phyloP scores from a whole-genome alignment of 352 stramenopile genomes.

The Pythium sp. region DNA sequence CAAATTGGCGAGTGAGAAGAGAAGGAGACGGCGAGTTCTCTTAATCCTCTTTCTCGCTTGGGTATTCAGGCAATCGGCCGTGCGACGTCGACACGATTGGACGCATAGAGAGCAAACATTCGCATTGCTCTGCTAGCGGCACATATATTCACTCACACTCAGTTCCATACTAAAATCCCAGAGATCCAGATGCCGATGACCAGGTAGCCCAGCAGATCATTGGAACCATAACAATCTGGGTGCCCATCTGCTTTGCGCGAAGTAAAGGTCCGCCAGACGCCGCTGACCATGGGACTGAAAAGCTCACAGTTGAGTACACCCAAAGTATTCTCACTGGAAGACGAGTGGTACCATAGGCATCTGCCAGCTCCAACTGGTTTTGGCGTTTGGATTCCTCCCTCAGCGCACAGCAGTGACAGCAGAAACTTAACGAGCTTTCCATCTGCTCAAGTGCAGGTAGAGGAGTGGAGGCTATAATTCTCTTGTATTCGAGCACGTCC shows the following conservation, averaged over 20 bases:
- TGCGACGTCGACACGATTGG: background rate
- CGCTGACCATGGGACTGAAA: background rate
- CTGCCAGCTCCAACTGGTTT: background rate
- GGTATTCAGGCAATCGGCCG: background rate
- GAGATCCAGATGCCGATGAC: background rate
- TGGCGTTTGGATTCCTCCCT: background rate
- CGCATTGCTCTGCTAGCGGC: background rate
- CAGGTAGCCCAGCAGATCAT: background rate
- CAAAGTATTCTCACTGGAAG: background rate
- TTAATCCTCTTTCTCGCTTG: background rate
- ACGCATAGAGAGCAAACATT: background rate
- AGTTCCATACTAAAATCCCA: background rate
- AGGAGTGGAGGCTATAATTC: background rate
- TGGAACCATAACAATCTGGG: background rate
- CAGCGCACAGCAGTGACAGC: background rate
- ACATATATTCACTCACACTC: background rate
- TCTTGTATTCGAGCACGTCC: background rate
- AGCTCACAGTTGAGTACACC: background rate
- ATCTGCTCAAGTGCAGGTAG: background rate
- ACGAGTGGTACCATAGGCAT: background rate
- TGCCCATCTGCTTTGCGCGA: background rate
- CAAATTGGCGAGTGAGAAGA: conserved; percentile 2
- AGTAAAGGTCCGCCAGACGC: conserved; percentile 1
- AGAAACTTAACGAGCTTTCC: background rate
- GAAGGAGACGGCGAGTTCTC: background rate